Conservation (phyloP, 2,329 filamentous ascomycete species). For the Penicillium sp. region DNA sequence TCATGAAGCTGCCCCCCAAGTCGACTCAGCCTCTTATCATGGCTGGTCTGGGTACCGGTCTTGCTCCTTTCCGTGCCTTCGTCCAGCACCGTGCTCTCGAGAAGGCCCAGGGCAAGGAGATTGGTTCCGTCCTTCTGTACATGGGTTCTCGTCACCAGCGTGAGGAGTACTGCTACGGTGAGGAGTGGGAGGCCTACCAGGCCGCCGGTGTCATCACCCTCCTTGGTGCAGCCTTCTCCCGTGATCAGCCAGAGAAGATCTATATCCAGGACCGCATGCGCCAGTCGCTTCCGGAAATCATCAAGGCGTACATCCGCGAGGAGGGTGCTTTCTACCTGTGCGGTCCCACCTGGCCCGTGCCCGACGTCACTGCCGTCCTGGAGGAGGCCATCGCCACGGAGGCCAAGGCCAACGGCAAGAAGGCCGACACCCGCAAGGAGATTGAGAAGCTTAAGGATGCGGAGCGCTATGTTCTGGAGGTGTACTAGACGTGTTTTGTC, state of each 20-base stretch:
- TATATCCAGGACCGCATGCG: constrained; percentile 99
- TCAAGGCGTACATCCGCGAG: constrained; percentile 81
- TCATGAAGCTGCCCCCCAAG: constrained; percentile 94
- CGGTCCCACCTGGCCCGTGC: constrained; percentile 96
- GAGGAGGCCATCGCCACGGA: constrained; percentile 86
- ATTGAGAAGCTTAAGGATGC: constrained; percentile 98
- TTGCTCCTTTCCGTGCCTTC: constrained; percentile 98
- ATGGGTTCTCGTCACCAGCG: constrained; percentile 96
- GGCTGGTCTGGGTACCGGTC: constrained; percentile 96
- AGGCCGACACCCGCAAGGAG: constrained; percentile 82
- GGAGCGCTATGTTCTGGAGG: constrained; percentile 90
- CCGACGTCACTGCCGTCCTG: constrained; percentile 90
- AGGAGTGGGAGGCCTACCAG: constrained; percentile 98
- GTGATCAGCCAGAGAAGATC: constrained; percentile 97
- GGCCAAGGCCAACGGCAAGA: constrained; percentile 68
- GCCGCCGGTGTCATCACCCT: constrained; percentile 94
- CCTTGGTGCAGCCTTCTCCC: constrained; percentile 89
- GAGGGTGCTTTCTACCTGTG: constrained; percentile 96
- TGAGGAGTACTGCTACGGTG: constrained; percentile 97
- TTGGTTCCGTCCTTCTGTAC: constrained; percentile 90
- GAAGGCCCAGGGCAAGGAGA: constrained; percentile 94
- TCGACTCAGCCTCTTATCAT: constrained; percentile 95
- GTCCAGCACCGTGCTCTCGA: constrained; percentile 98
- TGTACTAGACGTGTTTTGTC: constrained; percentile 65
- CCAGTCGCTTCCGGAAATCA: constrained; percentile 78